phyloP scores from a whole-genome alignment of 1,284 basidiomycete genomes.

The Ganoderma meredithae region DNA sequence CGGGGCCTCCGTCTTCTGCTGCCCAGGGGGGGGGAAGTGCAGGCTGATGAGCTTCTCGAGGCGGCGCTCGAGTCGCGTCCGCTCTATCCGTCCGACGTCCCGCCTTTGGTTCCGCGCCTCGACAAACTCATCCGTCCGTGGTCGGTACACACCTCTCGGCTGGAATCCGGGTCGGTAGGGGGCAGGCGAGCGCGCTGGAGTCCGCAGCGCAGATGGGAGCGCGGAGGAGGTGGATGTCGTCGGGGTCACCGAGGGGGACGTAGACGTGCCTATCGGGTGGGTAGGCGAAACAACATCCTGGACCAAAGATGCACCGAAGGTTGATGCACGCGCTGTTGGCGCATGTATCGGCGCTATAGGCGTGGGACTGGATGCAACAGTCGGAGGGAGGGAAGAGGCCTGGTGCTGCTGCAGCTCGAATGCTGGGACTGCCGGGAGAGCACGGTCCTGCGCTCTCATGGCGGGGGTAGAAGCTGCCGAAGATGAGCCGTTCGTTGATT shows the following conservation, averaged over 20 bases:
- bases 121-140: constrained; percentile 83
- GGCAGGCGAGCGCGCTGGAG: constrained; percentile 45
- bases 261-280: constrained; percentile 39
- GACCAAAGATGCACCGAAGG: constrained; percentile 20
- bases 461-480: constrained; percentile 34
- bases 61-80: constrained; percentile 80
- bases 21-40: constrained; percentile 69
- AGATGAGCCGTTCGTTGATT: constrained; percentile 33
- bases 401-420: constrained; percentile 30
- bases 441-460: constrained; percentile 33
- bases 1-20: constrained; percentile 36
- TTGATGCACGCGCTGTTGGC: constrained; percentile 25
- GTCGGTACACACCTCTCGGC: constrained; percentile 75
- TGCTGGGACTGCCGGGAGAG: constrained; percentile 35
- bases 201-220: constrained; percentile 31
- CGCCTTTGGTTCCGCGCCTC: constrained; percentile 60
- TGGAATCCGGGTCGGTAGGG: constrained; percentile 87
- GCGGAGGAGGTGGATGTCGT: constrained; percentile 38
- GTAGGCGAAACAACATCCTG: constrained; percentile 14
- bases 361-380: constrained; percentile 20
- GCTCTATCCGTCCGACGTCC: constrained; percentile 76
- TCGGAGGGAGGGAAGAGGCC: constrained; percentile 16
- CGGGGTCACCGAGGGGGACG: constrained; percentile 36
- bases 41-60: constrained; percentile 87
- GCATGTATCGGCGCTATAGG: constrained; percentile 17